A percentile compares a stretch with the other conserved stretches of the same genome.
Conservation (phyloP, 768 basidiomycete species). For the Gloeostereum incarnatum region DNA sequence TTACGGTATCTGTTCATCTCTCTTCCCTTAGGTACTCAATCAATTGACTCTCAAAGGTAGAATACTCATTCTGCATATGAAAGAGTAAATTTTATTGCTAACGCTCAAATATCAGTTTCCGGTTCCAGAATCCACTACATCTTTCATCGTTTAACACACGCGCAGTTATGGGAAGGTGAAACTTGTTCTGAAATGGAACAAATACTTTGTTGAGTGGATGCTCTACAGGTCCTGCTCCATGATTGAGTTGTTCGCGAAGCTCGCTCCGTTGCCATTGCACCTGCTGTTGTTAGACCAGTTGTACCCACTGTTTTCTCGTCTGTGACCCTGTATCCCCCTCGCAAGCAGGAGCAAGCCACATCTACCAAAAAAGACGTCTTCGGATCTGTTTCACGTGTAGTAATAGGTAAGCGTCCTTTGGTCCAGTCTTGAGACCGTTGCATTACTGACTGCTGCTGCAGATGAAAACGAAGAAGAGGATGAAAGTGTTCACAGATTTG, state of each 20-base stretch:
- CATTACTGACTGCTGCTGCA: constrained; percentile 12
- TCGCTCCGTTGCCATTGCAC: constrained; percentile 34
- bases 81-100: neutral
- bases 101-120: constrained; percentile 36
- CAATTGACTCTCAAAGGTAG: constrained; percentile 41
- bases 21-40: constrained; percentile 32
- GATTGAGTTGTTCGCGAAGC: constrained; percentile 54
- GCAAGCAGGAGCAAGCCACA: constrained; percentile 1
- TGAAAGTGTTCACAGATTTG: constrained; percentile 67
- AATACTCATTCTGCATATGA: no score
- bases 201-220: constrained; percentile 69
- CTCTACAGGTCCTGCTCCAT: constrained; percentile 52
- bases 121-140: constrained; percentile 50
- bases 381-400: constrained; percentile 63
- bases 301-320: constrained; percentile 39
- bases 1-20: constrained; percentile 16
- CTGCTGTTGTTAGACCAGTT: constrained; percentile 34
- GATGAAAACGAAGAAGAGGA: constrained; percentile 75
- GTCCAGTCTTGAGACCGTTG: neutral
- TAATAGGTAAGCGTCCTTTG: constrained; percentile 32
- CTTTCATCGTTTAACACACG: constrained; percentile 61
- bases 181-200: constrained; percentile 70
- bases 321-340: constrained; percentile 33
- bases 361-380: constrained; percentile 47
- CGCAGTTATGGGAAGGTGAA: constrained; percentile 74